Evolutionary conservation across 2,329 filamentous ascomycete genomes (phyloP).

Genomic region (Neofusicoccum umdonicola): DNA sequence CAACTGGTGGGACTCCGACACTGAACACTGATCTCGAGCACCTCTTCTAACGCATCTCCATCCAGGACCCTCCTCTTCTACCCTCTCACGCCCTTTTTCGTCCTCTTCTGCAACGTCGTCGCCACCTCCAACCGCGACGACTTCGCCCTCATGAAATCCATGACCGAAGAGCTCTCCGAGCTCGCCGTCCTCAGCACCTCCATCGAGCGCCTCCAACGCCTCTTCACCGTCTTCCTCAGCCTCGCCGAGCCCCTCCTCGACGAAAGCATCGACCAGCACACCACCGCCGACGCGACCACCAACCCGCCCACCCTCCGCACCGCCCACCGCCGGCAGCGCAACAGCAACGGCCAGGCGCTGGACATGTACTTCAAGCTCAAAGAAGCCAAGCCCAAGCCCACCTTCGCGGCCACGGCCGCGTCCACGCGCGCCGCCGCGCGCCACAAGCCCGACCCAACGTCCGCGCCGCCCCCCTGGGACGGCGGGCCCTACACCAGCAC

Average conservation of each 20-base stretch:
- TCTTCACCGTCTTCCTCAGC: conserved; percentile 29
- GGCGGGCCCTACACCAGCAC: neutral
- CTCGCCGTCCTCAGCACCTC: conserved; percentile 31
- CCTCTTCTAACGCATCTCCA: neutral
- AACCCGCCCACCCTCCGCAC: neutral
- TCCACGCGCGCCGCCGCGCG: neutral
- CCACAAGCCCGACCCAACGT: neutral
- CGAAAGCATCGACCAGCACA: neutral
- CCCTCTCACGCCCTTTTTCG: conserved; percentile 34
- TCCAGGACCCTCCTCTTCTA: conserved; percentile 35
- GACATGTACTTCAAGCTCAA: conserved; percentile 6
- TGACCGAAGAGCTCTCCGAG: conserved; percentile 28
- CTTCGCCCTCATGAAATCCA: conserved; percentile 31
- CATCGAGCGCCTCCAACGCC: conserved; percentile 28
- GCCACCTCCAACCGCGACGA: conserved; percentile 31
- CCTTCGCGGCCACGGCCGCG: neutral
- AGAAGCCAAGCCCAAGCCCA: neutral
- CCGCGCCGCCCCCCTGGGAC: neutral
- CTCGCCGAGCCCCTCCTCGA: conserved; percentile 31
- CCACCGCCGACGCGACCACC: neutral
- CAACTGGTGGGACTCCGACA: neutral
- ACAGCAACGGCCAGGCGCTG: neutral
- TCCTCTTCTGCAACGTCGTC: conserved; percentile 37
- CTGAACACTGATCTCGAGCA: too few species aligned
- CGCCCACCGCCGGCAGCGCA: neutral